These are phyloP conservation scores for Kalanchoe fedtschenkoi DNA, from an alignment of 164 flowering plant species.

Conservation along the genomic window DNA sequence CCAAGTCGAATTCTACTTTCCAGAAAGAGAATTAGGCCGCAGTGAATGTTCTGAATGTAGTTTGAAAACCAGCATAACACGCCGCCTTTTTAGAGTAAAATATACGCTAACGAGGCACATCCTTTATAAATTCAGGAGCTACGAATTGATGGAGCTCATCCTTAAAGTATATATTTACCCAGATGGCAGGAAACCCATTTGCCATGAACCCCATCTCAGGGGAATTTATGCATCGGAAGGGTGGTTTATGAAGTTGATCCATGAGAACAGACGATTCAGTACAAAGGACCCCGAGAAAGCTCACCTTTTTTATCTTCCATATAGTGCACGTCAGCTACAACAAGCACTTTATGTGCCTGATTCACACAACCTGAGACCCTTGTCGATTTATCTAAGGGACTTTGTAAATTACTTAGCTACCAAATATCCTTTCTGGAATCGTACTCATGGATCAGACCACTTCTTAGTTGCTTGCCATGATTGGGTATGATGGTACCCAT, in stretches of 20 bases:
- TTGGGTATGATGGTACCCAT: conserved; percentile 40
- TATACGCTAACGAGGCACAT: not conserved
- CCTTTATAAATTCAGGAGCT: conserved; percentile 37
- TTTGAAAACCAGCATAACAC: not conserved
- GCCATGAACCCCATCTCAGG: conserved; percentile 42
- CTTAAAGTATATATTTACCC: conserved; percentile 60
- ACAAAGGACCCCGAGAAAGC: conserved; percentile 58
- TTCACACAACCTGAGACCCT: conserved; percentile 44
- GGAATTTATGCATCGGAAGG: conserved; percentile 81
- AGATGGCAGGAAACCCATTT: conserved; percentile 50
- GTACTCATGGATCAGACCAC: conserved; percentile 58
- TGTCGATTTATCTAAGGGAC: conserved; percentile 43
- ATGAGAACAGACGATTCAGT: conserved; percentile 45
- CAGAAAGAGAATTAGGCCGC: no score
- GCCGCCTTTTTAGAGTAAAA: not conserved
- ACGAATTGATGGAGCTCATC: conserved; percentile 60
- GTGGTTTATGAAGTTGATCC: conserved; percentile 68
- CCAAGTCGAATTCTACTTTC: no score
- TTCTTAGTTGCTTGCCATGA: conserved; percentile 78
- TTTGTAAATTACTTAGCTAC: conserved; percentile 40
- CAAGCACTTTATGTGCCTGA: conserved; percentile 39
- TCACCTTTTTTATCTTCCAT: conserved; percentile 63
- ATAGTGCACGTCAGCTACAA: conserved; percentile 53
- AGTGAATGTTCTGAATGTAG: no score
- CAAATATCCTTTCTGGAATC: conserved; percentile 69